Evolutionary conservation across 1,139 yeast species (phyloP).

Genomic region (Fermentozyma sake): DNA sequence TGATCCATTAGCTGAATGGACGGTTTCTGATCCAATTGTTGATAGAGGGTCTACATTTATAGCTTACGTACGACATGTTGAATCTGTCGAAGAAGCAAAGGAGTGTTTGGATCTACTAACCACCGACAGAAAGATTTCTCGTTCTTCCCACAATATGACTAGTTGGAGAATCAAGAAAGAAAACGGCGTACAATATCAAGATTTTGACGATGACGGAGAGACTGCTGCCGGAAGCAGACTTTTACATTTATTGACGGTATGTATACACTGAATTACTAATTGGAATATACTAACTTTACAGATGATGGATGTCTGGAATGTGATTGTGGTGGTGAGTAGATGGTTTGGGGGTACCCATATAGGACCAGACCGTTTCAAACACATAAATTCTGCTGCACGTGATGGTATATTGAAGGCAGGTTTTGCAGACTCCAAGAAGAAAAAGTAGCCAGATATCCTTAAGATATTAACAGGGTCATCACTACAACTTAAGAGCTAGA

Average conservation of each 20-base stretch:
- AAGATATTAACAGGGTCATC: no score
- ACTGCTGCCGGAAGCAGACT: constrained; percentile 92
- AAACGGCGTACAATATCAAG: constrained; percentile 60
- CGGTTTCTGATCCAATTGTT: constrained; percentile 63
- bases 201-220: constrained; percentile 96
- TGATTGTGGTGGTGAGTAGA: constrained; percentile 80
- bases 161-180: constrained; percentile 72
- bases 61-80: constrained; percentile 64
- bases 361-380: constrained; percentile 93
- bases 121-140: constrained; percentile 60
- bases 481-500: no score
- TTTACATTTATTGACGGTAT: constrained; percentile 67
- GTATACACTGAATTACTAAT: constrained; percentile 14
- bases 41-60: constrained; percentile 87
- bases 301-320: constrained; percentile 80
- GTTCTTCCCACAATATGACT: constrained; percentile 76
- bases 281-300: constrained; percentile 23
- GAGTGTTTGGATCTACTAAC: constrained; percentile 47
- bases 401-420: constrained; percentile 73
- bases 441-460: no score
- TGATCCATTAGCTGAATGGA: constrained; percentile 67
- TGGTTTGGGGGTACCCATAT: constrained; percentile 94
- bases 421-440: no score
- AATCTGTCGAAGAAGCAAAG: constrained; percentile 62
- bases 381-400: constrained; percentile 83